A percentile compares a stretch with the other conserved stretches of the same genome.
Conservation (phyloP, 441 rosid genomes). For the Metrosideros polymorpha region DNA sequence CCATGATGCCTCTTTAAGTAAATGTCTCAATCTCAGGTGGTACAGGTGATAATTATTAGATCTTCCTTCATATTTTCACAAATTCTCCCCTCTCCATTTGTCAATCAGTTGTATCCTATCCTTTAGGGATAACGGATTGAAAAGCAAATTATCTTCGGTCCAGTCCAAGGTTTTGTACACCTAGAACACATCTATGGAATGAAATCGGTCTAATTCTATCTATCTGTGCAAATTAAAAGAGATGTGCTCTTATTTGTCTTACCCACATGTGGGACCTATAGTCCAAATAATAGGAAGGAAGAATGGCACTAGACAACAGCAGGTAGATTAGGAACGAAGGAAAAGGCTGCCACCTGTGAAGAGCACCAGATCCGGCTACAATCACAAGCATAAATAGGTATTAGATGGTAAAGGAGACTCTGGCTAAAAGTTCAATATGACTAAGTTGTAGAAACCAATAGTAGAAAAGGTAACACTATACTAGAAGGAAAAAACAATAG, state of each 20-base stretch:
- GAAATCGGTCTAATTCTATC: background rate
- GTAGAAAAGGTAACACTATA: background rate
- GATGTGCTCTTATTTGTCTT: background rate
- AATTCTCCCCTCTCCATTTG: background rate
- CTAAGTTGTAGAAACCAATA: background rate
- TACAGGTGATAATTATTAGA: background rate
- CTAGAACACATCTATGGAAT: background rate
- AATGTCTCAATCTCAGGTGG: background rate
- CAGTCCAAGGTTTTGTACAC: background rate
- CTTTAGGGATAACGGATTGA: background rate
- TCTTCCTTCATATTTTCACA: background rate
- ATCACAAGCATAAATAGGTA: slow-evolving; percentile 6
- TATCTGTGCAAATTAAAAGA: background rate
- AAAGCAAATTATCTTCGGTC: background rate
- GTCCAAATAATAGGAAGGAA: background rate
- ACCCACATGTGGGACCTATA: background rate
- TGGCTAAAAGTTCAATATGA: background rate
- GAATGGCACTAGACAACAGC: background rate
- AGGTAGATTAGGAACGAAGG: slow-evolving; percentile 2
- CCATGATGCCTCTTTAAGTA: background rate
- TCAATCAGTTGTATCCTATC: background rate
- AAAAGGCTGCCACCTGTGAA: slow-evolving; percentile 59
- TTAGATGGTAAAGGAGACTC: slow-evolving; percentile 11
- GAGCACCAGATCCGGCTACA: slow-evolving; percentile 94
- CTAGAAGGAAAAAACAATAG: background rate